A percentile compares a stretch with the other conserved stretches of the same genome.
Conservation (phyloP, 306 rosid genomes). For the Sicyos edulis region DNA sequence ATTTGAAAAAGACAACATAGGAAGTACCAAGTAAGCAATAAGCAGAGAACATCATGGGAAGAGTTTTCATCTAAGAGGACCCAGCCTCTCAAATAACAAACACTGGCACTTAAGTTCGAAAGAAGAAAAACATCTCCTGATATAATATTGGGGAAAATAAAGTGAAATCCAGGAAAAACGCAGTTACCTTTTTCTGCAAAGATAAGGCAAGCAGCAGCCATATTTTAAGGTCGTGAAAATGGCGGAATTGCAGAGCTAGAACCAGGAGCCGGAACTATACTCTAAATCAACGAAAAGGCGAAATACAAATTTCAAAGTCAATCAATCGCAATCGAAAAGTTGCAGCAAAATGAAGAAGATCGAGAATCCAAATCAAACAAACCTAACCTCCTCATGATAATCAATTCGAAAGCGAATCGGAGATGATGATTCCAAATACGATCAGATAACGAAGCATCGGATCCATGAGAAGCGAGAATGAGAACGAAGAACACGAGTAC, state of each 20-base stretch:
- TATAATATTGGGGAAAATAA: too few species aligned
- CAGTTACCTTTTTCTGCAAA: too few species aligned
- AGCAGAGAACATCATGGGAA: neutral
- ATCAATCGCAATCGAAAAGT: neutral
- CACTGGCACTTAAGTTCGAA: too few species aligned
- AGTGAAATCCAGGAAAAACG: too few species aligned
- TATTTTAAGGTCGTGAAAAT: too few species aligned
- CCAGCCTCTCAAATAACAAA: neutral
- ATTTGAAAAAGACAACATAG: neutral
- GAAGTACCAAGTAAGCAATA: neutral
- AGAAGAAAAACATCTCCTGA: too few species aligned
- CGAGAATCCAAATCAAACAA: neutral
- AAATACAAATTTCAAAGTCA: neutral
- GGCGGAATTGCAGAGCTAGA: too few species aligned
- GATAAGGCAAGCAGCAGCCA: too few species aligned
- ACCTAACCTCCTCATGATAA: slow-evolving; percentile 13
- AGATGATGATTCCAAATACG: slow-evolving; percentile 2
- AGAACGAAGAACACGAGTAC: neutral
- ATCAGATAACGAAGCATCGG: neutral
- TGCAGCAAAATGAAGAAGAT: neutral
- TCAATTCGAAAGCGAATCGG: neutral
- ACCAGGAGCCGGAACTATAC: too few species aligned
- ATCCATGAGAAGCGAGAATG: neutral
- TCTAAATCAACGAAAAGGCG: too few species aligned
- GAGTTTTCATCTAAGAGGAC: neutral